These are phyloP conservation scores for Mycena alexandri DNA, from an alignment of 768 basidiomycete genomes.

Conservation along the genomic window DNA sequence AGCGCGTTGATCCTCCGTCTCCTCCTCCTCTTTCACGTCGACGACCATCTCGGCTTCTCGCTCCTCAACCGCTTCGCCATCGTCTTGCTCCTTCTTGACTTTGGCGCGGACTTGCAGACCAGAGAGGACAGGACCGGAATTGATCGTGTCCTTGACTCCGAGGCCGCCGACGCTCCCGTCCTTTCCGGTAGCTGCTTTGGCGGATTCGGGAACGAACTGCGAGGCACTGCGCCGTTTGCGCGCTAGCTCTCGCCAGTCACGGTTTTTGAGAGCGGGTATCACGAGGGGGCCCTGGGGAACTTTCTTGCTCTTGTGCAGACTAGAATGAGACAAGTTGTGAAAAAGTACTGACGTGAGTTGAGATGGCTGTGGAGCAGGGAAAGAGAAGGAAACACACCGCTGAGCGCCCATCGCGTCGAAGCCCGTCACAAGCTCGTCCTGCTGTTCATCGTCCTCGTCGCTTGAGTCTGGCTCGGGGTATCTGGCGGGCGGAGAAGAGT, in stretches of 20 bases:
- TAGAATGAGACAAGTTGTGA: slow-evolving; percentile 45
- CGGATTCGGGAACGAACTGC: slow-evolving; percentile 77
- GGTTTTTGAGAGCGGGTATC: slow-evolving; percentile 88
- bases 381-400: slow-evolving; percentile 77
- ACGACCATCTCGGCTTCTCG: slow-evolving; percentile 40
- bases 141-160: slow-evolving; percentile 80
- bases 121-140: slow-evolving; percentile 77
- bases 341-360: slow-evolving; percentile 78
- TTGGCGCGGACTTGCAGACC: slow-evolving; percentile 72
- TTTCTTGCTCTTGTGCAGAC: slow-evolving; percentile 60
- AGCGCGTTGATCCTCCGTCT: slow-evolving; percentile 85
- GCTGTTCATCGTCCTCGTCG: slow-evolving; percentile 65
- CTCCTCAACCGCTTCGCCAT: slow-evolving; percentile 40
- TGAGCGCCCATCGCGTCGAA: slow-evolving; percentile 82
- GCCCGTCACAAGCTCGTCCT: slow-evolving; percentile 79
- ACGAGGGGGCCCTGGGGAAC: slow-evolving; percentile 75
- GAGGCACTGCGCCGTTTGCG: slow-evolving; percentile 68
- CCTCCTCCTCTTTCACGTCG: slow-evolving; percentile 55
- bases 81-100: slow-evolving; percentile 47
- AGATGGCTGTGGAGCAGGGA: slow-evolving; percentile 57
- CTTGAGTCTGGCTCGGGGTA: slow-evolving; percentile 61
- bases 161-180: slow-evolving; percentile 85
- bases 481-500: slow-evolving; percentile 65
- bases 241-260: slow-evolving; percentile 90
- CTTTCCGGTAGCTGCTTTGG: slow-evolving; percentile 64